Evolutionary conservation across 768 basidiomycete genomes (phyloP), one percentile per base, ranked within the genome.

Genomic region (Hericium alpestre): DNA sequence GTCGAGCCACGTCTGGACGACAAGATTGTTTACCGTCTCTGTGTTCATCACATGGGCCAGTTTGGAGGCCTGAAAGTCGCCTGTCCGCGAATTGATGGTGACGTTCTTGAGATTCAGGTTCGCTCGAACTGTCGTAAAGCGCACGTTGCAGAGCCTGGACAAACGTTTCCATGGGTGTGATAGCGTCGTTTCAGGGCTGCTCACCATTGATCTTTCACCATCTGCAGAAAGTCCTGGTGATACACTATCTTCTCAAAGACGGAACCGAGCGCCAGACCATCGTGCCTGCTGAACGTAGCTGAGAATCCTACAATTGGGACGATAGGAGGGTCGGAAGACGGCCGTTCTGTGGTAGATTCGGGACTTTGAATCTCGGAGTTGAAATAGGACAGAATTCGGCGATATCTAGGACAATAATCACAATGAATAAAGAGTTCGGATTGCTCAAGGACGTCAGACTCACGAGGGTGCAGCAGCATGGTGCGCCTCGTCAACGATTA

Each of bases 251-350:
- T 76, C 65, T 96, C 82, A 64, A 95, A 98, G 1, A 96, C 86
- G 2, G 87, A 84, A 6, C 90, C 86, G 3, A 98, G 79, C 1
- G 93, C 90, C 2, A 94, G 74, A 4, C 92, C 89, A 63, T 98
- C 95, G 61, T 94, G 90, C 27, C 95, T 79, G 61, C 83, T 86
- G 72, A 96, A 96, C 0, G 95, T 98, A 1, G 95, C 95, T 55
- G 92, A 93, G 67, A 98, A 96, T 0, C 94, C 95, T 48, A 98
- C 77, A 53, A 96, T 83, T 2, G 94, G 92, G 25, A 94, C 80
- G 46, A 10, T 22, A 38, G 73, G 72, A 64, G 82, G 74, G 12
- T 68, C 66, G 40, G 72, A 67, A 47, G 56, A 57, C n/a, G 66
- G 54, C 38, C 3, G 47, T 20, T 46, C 20, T 16, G 50, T 2